These are phyloP conservation scores for Lunasporangiospora selenospora DNA, from an alignment of 192 early-diverging fungal species.

Conservation along the genomic window DNA sequence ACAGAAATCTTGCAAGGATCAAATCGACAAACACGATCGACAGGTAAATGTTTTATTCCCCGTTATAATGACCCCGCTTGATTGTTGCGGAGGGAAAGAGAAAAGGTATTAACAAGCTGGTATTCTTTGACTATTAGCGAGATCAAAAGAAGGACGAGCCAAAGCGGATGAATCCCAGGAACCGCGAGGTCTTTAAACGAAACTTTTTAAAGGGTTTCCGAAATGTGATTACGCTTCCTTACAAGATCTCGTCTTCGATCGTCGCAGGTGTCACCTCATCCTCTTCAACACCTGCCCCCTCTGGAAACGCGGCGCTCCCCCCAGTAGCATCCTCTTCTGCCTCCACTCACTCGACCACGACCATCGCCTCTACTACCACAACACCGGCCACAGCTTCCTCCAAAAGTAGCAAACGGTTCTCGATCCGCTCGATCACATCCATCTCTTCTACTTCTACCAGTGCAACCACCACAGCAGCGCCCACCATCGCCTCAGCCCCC, in stretches of 20 bases:
- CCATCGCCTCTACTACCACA: slow-evolving; percentile 5
- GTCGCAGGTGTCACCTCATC: slow-evolving; percentile 32
- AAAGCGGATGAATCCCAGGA: slow-evolving; percentile 45
- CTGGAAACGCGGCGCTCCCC: slow-evolving; percentile 8
- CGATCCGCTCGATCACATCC: slow-evolving; percentile 39
- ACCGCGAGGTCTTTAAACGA: slow-evolving; percentile 51
- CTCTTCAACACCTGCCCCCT: slow-evolving; percentile 1
- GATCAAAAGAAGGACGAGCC: slow-evolving; percentile 17
- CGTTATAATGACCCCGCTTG: too few relatives aligned
- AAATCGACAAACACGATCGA: slow-evolving; percentile 75
- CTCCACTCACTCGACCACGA: slow-evolving; percentile 3
- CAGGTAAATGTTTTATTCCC: slow-evolving; percentile 51
- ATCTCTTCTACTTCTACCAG: slow-evolving; percentile 12
- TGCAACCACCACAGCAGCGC: slow-evolving; percentile 12
- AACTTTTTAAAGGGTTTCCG: slow-evolving; percentile 62
- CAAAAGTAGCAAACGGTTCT: slow-evolving; percentile 38
- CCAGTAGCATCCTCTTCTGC: slow-evolving; percentile 6
- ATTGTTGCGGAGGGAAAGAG: too few relatives aligned
- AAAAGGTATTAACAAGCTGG: not conserved
- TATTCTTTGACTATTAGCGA: slow-evolving; percentile 1
- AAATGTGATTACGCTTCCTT: slow-evolving; percentile 56
- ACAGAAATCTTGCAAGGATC: slow-evolving; percentile 56
- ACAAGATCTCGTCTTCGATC: slow-evolving; percentile 47
- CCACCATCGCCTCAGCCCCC: slow-evolving; percentile 5
- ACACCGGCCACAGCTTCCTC: slow-evolving; percentile 13